Percentiles rank a stretch among this genome's conserved stretches.
Evolutionary conservation across 257 asterid genomes (phyloP).

Genomic region (Rauvolfia tetraphylla): DNA sequence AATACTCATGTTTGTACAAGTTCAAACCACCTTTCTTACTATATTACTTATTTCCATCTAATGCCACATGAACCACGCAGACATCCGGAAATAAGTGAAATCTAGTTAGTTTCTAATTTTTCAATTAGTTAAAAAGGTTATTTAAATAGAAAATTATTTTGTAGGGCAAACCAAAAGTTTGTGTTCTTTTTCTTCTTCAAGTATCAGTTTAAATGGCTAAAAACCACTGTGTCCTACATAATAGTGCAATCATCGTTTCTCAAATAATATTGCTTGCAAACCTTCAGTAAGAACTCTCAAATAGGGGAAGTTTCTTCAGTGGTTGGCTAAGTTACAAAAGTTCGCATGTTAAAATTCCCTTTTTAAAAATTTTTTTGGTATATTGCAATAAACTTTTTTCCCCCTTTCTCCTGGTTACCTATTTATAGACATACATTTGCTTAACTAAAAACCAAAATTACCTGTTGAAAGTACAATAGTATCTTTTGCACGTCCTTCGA

Average conservation of each 20-base stretch:
- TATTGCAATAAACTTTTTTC: too few species aligned
- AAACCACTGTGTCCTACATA: background rate
- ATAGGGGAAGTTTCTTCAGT: background rate
- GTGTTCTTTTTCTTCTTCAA: background rate
- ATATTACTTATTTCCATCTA: background rate
- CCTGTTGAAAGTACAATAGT: conserved; percentile 95
- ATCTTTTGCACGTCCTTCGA: conserved; percentile 96
- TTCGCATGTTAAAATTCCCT: background rate
- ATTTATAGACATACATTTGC: background rate
- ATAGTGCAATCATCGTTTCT: background rate
- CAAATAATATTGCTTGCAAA: background rate
- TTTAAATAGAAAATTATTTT: background rate
- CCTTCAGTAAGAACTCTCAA: background rate
- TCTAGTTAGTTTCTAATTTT: background rate
- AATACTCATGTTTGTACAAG: background rate
- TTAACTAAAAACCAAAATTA: conserved; percentile 15
- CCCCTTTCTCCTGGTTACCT: background rate
- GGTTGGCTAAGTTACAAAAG: background rate
- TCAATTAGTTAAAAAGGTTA: background rate
- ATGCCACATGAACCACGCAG: background rate
- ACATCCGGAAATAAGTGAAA: background rate
- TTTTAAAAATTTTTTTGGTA: too few species aligned
- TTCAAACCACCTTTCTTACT: background rate
- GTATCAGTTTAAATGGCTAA: background rate
- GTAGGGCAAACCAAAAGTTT: background rate